A percentile compares a stretch with the other conserved stretches of the same genome.
phyloP scores from a whole-genome alignment of 345 rosid species.

The Syzygium aqueum region DNA sequence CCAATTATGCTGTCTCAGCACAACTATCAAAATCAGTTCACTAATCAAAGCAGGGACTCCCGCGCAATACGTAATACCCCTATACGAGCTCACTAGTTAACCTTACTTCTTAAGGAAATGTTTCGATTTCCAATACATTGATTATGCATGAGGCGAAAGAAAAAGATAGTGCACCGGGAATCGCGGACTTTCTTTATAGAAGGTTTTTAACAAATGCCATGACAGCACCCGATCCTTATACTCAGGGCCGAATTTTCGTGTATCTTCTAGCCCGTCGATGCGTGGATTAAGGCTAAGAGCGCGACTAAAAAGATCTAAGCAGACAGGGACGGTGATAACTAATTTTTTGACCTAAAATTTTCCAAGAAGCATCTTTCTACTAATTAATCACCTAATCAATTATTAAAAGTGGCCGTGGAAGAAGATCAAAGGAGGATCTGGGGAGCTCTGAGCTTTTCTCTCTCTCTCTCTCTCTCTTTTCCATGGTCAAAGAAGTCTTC shows the following conservation, averaged over 20 bases:
- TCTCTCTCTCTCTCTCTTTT: not conserved
- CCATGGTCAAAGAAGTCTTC: not conserved
- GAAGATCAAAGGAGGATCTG: not conserved
- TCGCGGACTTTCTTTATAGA: not conserved
- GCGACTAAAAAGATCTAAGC: not conserved
- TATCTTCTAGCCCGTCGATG: not conserved
- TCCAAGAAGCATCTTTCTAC: not conserved
- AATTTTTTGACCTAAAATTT: not conserved
- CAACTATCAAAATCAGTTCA: not conserved
- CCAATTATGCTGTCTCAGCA: not conserved
- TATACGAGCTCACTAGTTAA: not conserved
- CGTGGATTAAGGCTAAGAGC: not conserved
- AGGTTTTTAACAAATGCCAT: fast-evolving
- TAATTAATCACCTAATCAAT: not conserved
- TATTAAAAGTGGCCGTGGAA: not conserved
- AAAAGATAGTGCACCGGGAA: fast-evolving
- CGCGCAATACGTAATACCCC: not conserved
- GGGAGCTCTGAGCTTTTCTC: not conserved
- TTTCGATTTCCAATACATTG: not conserved
- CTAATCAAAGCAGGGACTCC: not conserved
- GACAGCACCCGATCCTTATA: not conserved
- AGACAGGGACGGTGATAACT: not conserved
- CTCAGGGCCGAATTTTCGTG: fast-evolving
- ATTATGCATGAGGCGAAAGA: fast-evolving
- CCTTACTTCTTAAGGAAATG: not conserved